A percentile compares a stretch with the other conserved stretches of the same genome.
Evolutionary conservation across 768 basidiomycete genomes (phyloP).

Genomic region (Phylloporus sp.): DNA sequence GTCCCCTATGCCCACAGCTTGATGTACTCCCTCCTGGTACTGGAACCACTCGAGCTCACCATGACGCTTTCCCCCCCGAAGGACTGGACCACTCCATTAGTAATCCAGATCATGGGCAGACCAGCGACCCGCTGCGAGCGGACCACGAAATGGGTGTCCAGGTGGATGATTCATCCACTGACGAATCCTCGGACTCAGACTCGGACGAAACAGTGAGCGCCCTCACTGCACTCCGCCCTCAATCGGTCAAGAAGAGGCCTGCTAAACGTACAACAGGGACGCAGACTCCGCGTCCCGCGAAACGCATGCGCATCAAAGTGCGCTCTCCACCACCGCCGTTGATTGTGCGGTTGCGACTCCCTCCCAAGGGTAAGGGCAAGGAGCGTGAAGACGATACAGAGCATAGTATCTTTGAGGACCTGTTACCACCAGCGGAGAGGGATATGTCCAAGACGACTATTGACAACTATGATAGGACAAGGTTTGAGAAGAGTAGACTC

Average conservation of each 20-base stretch:
- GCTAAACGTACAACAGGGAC: conserved; percentile 22
- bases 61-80: conserved; percentile 43
- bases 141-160: conserved; percentile 33
- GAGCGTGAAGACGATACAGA: conserved; percentile 62
- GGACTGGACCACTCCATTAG: conserved; percentile 14
- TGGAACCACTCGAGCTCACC: conserved; percentile 14
- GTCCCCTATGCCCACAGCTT: conserved; percentile 55
- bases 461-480: conserved; percentile 52
- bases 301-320: conserved; percentile 47
- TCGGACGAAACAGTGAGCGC: conserved; percentile 23
- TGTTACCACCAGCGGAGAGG: conserved; percentile 64
- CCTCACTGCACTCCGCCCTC: conserved; percentile 10
- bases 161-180: conserved; percentile 33
- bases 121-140: conserved; percentile 23
- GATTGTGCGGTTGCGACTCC: conserved; percentile 51
- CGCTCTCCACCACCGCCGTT: conserved; percentile 33
- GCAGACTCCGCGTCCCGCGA: conserved; percentile 33
- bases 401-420: conserved; percentile 77
- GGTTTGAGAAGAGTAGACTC: conserved; percentile 70
- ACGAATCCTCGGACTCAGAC: conserved; percentile 30
- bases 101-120: conserved; percentile 28
- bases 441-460: conserved; percentile 71
- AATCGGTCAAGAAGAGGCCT: conserved; percentile 27
- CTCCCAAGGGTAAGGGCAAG: conserved; percentile 64
- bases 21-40: conserved; percentile 9